These are phyloP conservation scores for Fusarium hainanense DNA, from an alignment of 2,329 filamentous ascomycete genomes.

Conservation along the genomic window DNA sequence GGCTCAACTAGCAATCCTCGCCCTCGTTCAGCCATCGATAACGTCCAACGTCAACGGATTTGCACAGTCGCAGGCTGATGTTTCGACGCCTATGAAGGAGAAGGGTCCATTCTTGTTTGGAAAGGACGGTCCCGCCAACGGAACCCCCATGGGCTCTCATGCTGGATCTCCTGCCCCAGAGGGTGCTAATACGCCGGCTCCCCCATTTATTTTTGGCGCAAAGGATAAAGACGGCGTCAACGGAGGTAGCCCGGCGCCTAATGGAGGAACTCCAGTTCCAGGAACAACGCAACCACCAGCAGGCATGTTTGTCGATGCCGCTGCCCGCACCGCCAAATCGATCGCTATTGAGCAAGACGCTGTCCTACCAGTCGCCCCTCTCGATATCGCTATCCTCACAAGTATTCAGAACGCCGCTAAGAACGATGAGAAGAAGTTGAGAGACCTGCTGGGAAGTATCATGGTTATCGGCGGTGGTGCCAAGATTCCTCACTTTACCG, in stretches of 20 bases:
- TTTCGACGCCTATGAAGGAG: constrained; percentile 71
- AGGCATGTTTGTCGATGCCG: constrained; percentile 62
- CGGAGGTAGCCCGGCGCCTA: constrained; percentile 65
- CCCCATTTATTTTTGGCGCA: constrained; percentile 66
- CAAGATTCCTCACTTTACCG: constrained; percentile 82
- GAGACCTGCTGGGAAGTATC: constrained; percentile 88
- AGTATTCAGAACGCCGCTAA: constrained; percentile 88
- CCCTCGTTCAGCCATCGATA: constrained; percentile 69
- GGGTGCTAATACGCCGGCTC: constrained; percentile 72
- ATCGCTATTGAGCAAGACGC: constrained; percentile 79
- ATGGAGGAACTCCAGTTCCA: constrained; percentile 58
- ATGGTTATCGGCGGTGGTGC: constrained; percentile 90
- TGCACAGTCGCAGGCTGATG: constrained; percentile 56
- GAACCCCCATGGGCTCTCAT: constrained; percentile 85
- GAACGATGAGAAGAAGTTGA: constrained; percentile 90
- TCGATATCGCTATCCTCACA: constrained; percentile 90
- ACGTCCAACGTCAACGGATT: constrained; percentile 58
- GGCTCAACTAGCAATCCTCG: constrained; percentile 78
- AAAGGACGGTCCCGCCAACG: constrained; percentile 74
- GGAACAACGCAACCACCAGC: constrained; percentile 54
- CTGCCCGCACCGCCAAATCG: constrained; percentile 61
- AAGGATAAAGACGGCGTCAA: constrained; percentile 57
- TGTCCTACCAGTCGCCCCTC: constrained; percentile 82
- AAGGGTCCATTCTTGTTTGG: constrained; percentile 75
- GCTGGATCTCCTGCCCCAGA: constrained; percentile 91